Percentiles rank a stretch among this genome's conserved stretches.
Evolutionary conservation across 805 yeast species (phyloP).

Genomic region (Ogataea minuta): DNA sequence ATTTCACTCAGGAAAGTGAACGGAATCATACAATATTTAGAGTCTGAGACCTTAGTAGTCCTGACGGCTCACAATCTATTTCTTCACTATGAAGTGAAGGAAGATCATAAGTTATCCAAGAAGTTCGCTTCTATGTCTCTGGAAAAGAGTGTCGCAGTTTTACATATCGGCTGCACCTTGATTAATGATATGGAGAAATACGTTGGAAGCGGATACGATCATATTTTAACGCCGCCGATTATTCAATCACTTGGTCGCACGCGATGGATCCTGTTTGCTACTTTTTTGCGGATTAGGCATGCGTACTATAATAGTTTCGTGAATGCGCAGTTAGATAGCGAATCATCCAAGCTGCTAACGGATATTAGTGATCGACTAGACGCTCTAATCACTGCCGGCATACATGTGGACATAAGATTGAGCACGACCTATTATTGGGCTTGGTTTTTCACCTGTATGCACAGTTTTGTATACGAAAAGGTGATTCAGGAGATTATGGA

Average conservation of each 20-base stretch:
- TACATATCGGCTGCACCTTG: constrained; percentile 34
- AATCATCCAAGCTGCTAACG: constrained; percentile 2
- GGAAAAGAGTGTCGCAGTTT: constrained; percentile 30
- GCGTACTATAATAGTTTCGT: constrained; percentile 9
- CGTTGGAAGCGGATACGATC: constrained; percentile 43
- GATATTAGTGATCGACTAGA: not conserved
- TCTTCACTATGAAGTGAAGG: constrained; percentile 38
- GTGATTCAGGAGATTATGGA: constrained; percentile 2
- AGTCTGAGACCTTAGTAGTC: constrained; percentile 18
- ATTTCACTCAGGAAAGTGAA: constrained; percentile 24
- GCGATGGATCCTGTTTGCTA: constrained; percentile 8
- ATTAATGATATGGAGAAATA: constrained; percentile 33
- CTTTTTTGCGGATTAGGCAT: constrained; percentile 17
- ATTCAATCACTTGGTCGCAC: constrained; percentile 12
- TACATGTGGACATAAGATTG: constrained; percentile 8
- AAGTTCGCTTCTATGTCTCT: constrained; percentile 36
- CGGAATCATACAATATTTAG: constrained; percentile 18
- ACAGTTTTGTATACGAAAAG: constrained; percentile 16
- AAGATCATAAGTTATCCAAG: constrained; percentile 32
- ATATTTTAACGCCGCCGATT: constrained; percentile 40
- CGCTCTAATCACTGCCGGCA: not conserved
- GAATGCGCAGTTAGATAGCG: constrained; percentile 12
- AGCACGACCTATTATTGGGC: constrained; percentile 24
- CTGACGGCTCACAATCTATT: constrained; percentile 38
- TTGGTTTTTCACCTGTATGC: constrained; percentile 22